Percentiles rank a stretch among this genome's conserved stretches.
phyloP scores from a whole-genome alignment of 495 filamentous ascomycete species.

The Massariosphaeria phaeospora region DNA sequence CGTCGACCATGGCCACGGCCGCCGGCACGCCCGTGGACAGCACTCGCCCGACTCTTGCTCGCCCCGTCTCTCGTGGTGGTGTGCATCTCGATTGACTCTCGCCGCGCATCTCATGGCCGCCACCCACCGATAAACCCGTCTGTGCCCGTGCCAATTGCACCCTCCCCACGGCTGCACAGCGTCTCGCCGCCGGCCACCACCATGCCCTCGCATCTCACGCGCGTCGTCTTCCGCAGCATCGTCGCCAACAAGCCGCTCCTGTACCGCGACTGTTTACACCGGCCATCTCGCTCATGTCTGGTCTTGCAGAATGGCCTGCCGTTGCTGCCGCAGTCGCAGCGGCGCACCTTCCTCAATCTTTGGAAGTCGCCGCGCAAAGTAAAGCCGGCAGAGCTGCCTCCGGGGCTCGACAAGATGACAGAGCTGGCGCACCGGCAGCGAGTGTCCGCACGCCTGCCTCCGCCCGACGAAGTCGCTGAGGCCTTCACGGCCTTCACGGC shows the following conservation, averaged over 20 bases:
- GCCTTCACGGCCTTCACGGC: slow-evolving; percentile 63
- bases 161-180: neutral
- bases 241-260: slow-evolving; percentile 58
- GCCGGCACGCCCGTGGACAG: no score
- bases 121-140: neutral
- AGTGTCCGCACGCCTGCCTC: slow-evolving; percentile 53
- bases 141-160: slow-evolving; percentile 15
- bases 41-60: no score
- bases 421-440: slow-evolving; percentile 46
- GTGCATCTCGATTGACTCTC: no score
- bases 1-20: no score
- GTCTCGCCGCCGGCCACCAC: neutral
- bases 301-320: slow-evolving; percentile 25
- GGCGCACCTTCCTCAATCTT: slow-evolving; percentile 56
- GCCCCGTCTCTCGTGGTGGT: neutral
- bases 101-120: slow-evolving; percentile 5
- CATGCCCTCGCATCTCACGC: slow-evolving; percentile 81
- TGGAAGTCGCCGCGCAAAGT: slow-evolving; percentile 51
- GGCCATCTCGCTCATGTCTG: slow-evolving; percentile 21
- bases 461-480: slow-evolving; percentile 52
- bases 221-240: slow-evolving; percentile 65
- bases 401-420: slow-evolving; percentile 56
- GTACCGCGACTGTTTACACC: slow-evolving; percentile 41
- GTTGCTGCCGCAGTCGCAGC: slow-evolving; percentile 27
- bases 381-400: slow-evolving; percentile 54